These are phyloP conservation scores for Xylariaceae sp. DNA, from an alignment of 2,329 filamentous ascomycete species.

Conservation along the genomic window DNA sequence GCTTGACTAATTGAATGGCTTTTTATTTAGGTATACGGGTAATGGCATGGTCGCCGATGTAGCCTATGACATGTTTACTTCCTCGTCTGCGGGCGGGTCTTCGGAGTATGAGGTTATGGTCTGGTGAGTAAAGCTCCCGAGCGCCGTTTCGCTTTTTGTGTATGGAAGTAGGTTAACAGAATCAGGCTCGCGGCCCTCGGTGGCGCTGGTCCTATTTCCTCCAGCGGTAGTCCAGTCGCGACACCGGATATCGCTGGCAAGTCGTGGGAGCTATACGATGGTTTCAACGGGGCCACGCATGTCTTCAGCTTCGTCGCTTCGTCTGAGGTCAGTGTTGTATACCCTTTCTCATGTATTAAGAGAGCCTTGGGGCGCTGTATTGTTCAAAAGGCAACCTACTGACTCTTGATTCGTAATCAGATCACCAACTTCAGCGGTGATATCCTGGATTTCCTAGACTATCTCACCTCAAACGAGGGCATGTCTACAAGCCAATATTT, in stretches of 20 bases:
- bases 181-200: constrained; percentile 24
- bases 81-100: constrained; percentile 37
- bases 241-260: constrained; percentile 47
- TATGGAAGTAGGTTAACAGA: background rate
- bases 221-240: constrained; percentile 45
- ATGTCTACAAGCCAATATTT: constrained; percentile 45
- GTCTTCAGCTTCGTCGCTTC: constrained; percentile 46
- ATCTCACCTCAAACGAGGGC: constrained; percentile 41
- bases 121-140: constrained; percentile 6
- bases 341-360: background rate
- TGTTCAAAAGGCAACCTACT: background rate
- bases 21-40: constrained; percentile 40
- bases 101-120: constrained; percentile 53
- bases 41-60: constrained; percentile 48
- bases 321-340: constrained; percentile 26
- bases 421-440: constrained; percentile 47
- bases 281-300: constrained; percentile 48
- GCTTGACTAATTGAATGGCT: background rate
- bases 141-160: no score
- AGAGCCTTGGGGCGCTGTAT: no score
- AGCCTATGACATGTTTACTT: constrained; percentile 55
- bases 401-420: background rate
- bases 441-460: constrained; percentile 47
- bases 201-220: constrained; percentile 32
- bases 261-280: constrained; percentile 50